Evolutionary conservation across 768 basidiomycete species (phyloP), one percentile per base, ranked within the genome.

Genomic region (Leccinum disarticulatum): DNA sequence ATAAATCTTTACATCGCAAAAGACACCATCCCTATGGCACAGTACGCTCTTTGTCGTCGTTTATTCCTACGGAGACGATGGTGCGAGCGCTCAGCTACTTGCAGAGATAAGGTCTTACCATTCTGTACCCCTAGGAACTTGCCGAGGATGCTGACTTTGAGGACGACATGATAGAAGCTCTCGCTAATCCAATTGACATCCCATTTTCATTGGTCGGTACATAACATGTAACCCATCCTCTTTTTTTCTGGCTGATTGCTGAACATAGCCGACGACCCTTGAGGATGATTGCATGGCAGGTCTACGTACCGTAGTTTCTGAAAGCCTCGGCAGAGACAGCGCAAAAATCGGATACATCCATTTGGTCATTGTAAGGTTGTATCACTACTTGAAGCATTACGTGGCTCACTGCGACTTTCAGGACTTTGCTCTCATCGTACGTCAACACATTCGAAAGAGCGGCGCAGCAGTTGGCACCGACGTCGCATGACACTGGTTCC

Each of bases 11-110:
- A 36, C 62, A 51, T 50, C 41, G 52, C 33, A 50, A 50, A 51
- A 66, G 70, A 52, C 65, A 69, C 36, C 69, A 58, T 50, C 69
- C 69, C 56, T 70, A 69, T 54, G n/a, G 50, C 19, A 54, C 52
- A 22, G 33, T 58, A n/a, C 55, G 49, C 48, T 1, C 59, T 2
- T 59, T 22, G 35, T 25, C 52, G 28, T 49, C 35, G 22, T 47
- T 27, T 8, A 31, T 22, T 53, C 31, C 31, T 27, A 41, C 19
- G 48, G 48, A 60, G 19, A 51, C 49, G 55, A 58, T 47, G 66
- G 66, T 70, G n/a, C 36, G 63, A 30, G 48, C 27, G 25, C 11
- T 11, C 22, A 15, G 2, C 30, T 50, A 17, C 8, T 25, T 30
- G 38, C 41, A 49, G 27, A 28, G 17, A 48, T 31, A 4, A 33